These are phyloP conservation scores for Circinella umbellata DNA, from an alignment of 371 early-diverging fungal species.

Conservation along the genomic window DNA sequence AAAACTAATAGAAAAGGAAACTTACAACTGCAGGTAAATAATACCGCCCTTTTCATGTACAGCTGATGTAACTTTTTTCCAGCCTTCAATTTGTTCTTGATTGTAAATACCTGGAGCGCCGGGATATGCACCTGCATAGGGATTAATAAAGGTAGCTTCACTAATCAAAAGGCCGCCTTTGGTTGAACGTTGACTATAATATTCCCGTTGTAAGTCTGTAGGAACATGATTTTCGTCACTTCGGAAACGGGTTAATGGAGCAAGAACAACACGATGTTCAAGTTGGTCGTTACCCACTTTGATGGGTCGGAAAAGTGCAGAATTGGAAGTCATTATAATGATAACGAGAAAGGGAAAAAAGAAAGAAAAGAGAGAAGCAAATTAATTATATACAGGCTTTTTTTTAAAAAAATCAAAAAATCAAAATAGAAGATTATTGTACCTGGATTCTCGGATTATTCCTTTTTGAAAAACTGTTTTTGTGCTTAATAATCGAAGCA, in stretches of 20 bases:
- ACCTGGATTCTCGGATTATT: too few relatives aligned
- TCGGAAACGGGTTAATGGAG: slow-evolving; percentile 60
- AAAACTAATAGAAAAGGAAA: too few relatives aligned
- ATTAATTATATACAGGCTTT: too few relatives aligned
- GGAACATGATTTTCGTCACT: slow-evolving; percentile 31
- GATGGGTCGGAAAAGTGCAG: slow-evolving; percentile 33
- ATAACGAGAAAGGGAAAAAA: too few relatives aligned
- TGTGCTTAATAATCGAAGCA: too few relatives aligned
- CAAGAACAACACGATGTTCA: slow-evolving; percentile 60
- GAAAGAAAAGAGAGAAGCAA: too few relatives aligned
- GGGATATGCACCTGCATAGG: slow-evolving; percentile 41
- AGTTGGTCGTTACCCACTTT: slow-evolving; percentile 31
- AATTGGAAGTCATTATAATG: slow-evolving; percentile 4
- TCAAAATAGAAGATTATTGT: too few relatives aligned
- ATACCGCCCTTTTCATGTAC: slow-evolving; percentile 62
- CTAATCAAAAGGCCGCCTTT: slow-evolving; percentile 60
- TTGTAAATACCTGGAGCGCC: slow-evolving; percentile 55
- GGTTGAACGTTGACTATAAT: slow-evolving; percentile 65
- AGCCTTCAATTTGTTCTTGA: slow-evolving; percentile 56
- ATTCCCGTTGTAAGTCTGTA: slow-evolving; percentile 46
- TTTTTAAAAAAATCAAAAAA: too few relatives aligned
- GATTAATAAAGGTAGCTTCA: slow-evolving; percentile 59
- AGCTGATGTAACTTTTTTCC: slow-evolving; percentile 62
- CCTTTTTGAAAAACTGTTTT: too few relatives aligned
- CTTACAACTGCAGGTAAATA: slow-evolving; percentile 54